phyloP scores from a whole-genome alignment of 495 filamentous ascomycete genomes.

The Thermothielavioides terrestris region DNA sequence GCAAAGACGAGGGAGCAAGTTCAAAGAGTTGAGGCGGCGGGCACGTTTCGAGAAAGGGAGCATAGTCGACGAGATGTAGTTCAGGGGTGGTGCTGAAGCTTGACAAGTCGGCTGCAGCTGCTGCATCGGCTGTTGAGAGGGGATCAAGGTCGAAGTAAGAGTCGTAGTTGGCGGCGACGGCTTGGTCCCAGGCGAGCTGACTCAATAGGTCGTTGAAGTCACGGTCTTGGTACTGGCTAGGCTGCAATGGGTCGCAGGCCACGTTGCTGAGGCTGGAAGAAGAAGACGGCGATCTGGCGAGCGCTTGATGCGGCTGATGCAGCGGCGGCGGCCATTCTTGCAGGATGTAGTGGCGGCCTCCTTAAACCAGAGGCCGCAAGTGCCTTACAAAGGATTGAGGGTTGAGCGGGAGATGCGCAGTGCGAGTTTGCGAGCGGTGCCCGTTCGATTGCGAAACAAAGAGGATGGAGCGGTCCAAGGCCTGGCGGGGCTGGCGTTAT shows the following conservation, averaged over 20 bases:
- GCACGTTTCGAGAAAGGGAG: constrained; percentile 1
- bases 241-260: background rate
- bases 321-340: constrained; percentile 11
- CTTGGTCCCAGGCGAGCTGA: constrained; percentile 1
- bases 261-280: constrained; percentile 11
- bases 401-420: no score
- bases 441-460: no score
- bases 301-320: background rate
- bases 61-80: background rate
- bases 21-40: background rate
- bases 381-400: no score
- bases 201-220: constrained; percentile 5
- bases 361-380: constrained; percentile 6
- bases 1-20: background rate
- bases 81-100: background rate
- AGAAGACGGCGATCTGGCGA: constrained; percentile 1
- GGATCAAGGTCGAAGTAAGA: background rate
- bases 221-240: background rate
- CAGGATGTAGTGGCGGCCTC: constrained; percentile 9
- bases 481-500: background rate
- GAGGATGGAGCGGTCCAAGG: background rate
- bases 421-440: no score
- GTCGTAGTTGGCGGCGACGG: background rate
- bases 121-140: background rate
- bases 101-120: background rate